Conservation (phyloP, 176 grass and related monocot genomes). For the Bolboschoenus planiculmis region DNA sequence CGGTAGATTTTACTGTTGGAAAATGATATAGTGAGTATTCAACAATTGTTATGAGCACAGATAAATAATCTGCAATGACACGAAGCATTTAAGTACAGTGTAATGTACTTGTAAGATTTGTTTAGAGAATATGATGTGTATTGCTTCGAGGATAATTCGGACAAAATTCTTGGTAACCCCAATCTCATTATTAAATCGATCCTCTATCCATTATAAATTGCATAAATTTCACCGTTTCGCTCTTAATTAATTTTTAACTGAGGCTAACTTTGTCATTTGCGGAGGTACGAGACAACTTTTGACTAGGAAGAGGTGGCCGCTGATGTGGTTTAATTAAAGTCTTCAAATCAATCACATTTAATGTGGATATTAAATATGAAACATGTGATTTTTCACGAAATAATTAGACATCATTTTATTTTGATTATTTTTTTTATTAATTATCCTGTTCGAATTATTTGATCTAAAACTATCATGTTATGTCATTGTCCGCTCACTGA, state of each 20-base stretch:
- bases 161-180: constrained; percentile 13
- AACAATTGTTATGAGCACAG: neutral
- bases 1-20: neutral
- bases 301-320: neutral
- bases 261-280: neutral
- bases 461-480: neutral
- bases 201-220: neutral
- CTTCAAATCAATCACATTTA: neutral
- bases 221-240: neutral
- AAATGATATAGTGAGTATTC: neutral
- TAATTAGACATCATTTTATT: too few species aligned
- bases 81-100: neutral
- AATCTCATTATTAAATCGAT: neutral
- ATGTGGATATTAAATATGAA: too few species aligned
- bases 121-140: neutral
- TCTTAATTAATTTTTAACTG: too few species aligned
- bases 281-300: neutral
- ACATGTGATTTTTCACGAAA: too few species aligned
- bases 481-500: too few species aligned
- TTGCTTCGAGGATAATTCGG: neutral
- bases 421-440: too few species aligned
- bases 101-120: neutral
- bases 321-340: neutral
- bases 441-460: neutral
- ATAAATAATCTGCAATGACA: neutral